Evolutionary conservation across 805 yeast genomes (phyloP), one percentile per base, ranked within the genome.

Genomic region (Sugiyamaella americana): DNA sequence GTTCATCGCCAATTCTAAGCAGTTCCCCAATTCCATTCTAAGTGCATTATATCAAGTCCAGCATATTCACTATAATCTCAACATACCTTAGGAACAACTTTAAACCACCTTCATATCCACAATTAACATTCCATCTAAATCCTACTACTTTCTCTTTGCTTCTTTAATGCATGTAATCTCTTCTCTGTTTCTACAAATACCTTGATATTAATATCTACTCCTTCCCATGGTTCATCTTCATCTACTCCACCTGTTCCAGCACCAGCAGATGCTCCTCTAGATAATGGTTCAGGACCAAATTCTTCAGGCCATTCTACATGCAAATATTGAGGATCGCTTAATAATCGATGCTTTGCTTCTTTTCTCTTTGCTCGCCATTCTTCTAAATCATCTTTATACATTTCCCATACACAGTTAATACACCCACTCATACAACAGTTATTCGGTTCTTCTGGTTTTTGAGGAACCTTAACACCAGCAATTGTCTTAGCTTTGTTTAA

Each of bases 401-500:
- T 68, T 57, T 89, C 96, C 98, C 98, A 93, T 1, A 91, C 98
- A 64, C 98, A 91, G 65, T 91, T 88, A 24, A 87, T 80, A 64
- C 98, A 91, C 1, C 98, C 98, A 48, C 93, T 82, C 95, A 88
- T 88, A 65, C 98, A 91, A 64, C 98, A 91, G 63, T 91, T 88
- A 56, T 89, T 95, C 1, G 98, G 98, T 56, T 87, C 96, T 3
- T 67, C 70, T 0, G 98, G 98, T 60, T 74, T 76, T n/a, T 76
- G 78, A 2, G 96, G 96, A 0, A 91, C 95, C 5, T 61, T 63
- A 0, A 93, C 70, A 0, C 97, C 97, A 0, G 75, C 81, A 2
- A 76, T 72, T 1, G 54, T 52, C 26, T 62, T 56, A 5, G 61
- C 56, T 26, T 65, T 50, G 1, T 52, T 54, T 43, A 69, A 54